Conservation (phyloP, 192 early-diverging fungal genomes). For the Backusella westeae region DNA sequence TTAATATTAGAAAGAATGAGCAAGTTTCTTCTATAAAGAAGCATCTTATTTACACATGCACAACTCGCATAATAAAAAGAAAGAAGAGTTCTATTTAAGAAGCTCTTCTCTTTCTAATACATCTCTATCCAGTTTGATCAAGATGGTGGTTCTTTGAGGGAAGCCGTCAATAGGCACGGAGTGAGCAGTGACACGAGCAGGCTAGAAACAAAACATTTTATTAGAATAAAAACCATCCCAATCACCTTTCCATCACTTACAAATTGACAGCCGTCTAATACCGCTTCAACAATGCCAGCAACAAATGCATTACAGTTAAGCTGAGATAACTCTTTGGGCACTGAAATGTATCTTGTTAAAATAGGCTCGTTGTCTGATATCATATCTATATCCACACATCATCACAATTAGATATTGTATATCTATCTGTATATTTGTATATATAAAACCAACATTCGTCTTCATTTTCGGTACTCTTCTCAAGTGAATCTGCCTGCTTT, state of each 20-base stretch:
- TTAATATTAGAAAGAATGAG: background rate
- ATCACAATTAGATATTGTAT: background rate
- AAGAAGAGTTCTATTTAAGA: slow-evolving; percentile 42
- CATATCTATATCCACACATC: slow-evolving; percentile 77
- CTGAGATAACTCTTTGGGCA: slow-evolving; percentile 89
- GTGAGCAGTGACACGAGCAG: slow-evolving; percentile 89
- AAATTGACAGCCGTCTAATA: slow-evolving; percentile 88
- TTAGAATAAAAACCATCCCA: background rate
- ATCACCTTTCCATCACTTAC: slow-evolving; percentile 48
- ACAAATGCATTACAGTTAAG: slow-evolving; percentile 95
- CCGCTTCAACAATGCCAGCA: slow-evolving; percentile 95
- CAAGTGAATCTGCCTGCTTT: slow-evolving; percentile 93
- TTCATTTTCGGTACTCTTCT: slow-evolving; percentile 94
- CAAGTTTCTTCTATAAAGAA: background rate
- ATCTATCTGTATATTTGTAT: slow-evolving; percentile 22
- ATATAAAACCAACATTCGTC: slow-evolving; percentile 79
- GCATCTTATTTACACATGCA: background rate
- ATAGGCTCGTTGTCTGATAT: slow-evolving; percentile 97
- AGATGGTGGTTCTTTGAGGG: slow-evolving; percentile 88
- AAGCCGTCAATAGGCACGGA: slow-evolving; percentile 83
- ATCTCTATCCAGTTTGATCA: slow-evolving; percentile 93
- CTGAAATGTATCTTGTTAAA: slow-evolving; percentile 87
- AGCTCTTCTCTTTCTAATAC: slow-evolving; percentile 76
- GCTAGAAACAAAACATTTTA: slow-evolving; percentile 39
- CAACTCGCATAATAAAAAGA: background rate